phyloP scores from a whole-genome alignment of 805 yeast genomes.

The Scheffersomyces stipitis region DNA sequence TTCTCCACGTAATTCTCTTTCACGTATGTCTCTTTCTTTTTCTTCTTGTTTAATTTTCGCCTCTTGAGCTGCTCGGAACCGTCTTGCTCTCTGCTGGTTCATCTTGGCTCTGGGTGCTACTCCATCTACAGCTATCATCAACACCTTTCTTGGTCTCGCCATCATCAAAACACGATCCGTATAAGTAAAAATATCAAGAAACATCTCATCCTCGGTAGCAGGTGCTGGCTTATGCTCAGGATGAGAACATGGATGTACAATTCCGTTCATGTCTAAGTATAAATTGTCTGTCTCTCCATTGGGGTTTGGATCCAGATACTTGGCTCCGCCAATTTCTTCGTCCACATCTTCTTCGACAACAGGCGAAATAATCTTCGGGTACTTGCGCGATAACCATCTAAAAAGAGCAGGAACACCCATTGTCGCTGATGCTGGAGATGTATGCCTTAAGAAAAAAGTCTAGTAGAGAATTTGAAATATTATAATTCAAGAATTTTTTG shows the following conservation, averaged over 20 bases:
- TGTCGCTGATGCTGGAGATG: not conserved
- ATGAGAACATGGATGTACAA: constrained; percentile 98
- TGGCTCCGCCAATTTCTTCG: constrained; percentile 58
- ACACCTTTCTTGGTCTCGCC: constrained; percentile 92
- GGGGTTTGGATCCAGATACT: constrained; percentile 76
- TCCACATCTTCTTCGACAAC: constrained; percentile 74
- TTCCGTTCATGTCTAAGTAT: constrained; percentile 97
- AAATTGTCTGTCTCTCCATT: constrained; percentile 95
- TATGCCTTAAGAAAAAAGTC: no score
- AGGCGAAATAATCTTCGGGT: constrained; percentile 91
- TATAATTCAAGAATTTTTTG: not conserved
- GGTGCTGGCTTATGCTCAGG: constrained; percentile 97
- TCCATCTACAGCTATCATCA: constrained; percentile 97
- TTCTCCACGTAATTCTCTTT: constrained; percentile 66
- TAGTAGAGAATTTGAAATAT: not conserved
- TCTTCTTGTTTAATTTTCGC: constrained; percentile 78
- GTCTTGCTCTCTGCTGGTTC: constrained; percentile 94
- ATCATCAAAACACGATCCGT: constrained; percentile 88
- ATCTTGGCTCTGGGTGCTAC: constrained; percentile 98
- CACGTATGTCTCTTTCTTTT: constrained; percentile 57
- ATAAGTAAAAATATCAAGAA: constrained; percentile 86
- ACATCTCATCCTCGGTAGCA: constrained; percentile 95
- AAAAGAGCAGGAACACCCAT: constrained; percentile 99
- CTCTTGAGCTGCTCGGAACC: constrained; percentile 89
- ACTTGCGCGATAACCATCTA: constrained; percentile 91